These are phyloP conservation scores for Globisporangium abappressorium DNA, from an alignment of 352 stramenopile genomes.

Conservation along the genomic window DNA sequence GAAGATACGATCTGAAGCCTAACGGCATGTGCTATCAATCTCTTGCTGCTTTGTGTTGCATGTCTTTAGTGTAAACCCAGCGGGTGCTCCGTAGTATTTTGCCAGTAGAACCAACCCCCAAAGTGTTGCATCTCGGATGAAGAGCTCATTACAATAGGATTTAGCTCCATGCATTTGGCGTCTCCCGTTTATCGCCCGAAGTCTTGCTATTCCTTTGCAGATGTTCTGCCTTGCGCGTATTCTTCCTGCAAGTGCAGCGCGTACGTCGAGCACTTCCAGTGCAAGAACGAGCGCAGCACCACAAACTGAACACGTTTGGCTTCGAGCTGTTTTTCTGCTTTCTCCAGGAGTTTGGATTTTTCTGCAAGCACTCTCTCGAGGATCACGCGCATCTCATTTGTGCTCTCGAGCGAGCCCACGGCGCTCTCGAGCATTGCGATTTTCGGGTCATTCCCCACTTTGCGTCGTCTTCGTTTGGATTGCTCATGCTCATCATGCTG, in stretches of 20 bases:
- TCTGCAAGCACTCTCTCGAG: conserved; percentile 28
- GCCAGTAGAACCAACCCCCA: not conserved
- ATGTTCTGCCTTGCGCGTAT: no score
- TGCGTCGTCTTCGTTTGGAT: conserved; percentile 8
- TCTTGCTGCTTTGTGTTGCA: not conserved
- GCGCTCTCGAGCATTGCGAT: conserved; percentile 43
- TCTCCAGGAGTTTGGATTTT: conserved; percentile 20
- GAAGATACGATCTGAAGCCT: not conserved
- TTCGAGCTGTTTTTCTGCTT: conserved; percentile 22
- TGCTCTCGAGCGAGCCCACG: conserved; percentile 36
- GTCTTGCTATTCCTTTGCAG: not conserved
- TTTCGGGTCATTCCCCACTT: conserved; percentile 27
- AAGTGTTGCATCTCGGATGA: not conserved
- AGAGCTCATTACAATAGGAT: not conserved
- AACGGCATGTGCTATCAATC: not conserved
- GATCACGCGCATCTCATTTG: conserved; percentile 28
- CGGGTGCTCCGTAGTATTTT: not conserved
- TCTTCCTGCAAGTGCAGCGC: conserved; percentile 15
- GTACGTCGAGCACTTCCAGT: conserved; percentile 34
- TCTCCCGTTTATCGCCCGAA: not conserved
- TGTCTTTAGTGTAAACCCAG: not conserved
- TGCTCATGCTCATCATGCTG: not conserved
- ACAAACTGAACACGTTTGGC: conserved; percentile 35
- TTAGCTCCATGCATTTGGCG: not conserved
- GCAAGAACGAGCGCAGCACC: conserved; percentile 37